Evolutionary conservation across 140 eudicot genomes (phyloP), one percentile per base, ranked within the genome.

Genomic region (Flaveria floridana): DNA sequence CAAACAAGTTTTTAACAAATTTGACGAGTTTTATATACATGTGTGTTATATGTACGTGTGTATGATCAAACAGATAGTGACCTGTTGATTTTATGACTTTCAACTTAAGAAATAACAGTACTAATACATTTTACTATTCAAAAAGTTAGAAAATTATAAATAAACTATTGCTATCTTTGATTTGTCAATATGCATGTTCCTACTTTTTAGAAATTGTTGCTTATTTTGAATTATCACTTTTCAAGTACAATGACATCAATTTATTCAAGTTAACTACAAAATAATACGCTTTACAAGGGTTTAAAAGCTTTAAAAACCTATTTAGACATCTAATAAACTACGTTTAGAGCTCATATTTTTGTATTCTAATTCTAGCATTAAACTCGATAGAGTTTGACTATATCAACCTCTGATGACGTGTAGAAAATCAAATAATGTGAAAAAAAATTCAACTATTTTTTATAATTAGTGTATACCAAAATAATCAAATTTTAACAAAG

Each of bases 161-260:
- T n/a, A 34, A 34, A 64, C 23, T 28, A 14, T 25, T 62, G 42
- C 12, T 26, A 12, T 28, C 23, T 28, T 34, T 34, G 9, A 30
- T 30, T 64, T 30, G 48, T 30, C 70, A 64, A 28, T 59, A 59
- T 59, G 65, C 37, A 25, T 10, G 41, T 21, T 41, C 66, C 66
- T 59, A 12, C 18, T 23, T 59, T 59, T 59, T 25, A 59, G 41
- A 59, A 59, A 59, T 10, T 21, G 21, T 58, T 56, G 63, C 21
- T 56, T 23, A 57, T 20, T 2, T 9, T 6, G 13, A 47, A 47
- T 13, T 9, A 2, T 47, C 52, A 47, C 13, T 11, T 47, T 0
- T 42, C 48, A 7, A 42, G 10, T 42, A 42, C 11, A 47, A 12
- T 15, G 3, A 46, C 14, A 55, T 18, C 8, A 34, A 5, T 34